Evolutionary conservation across 2,329 filamentous ascomycete species (phyloP).

Genomic region (Sclerotinia trifoliorum): DNA sequence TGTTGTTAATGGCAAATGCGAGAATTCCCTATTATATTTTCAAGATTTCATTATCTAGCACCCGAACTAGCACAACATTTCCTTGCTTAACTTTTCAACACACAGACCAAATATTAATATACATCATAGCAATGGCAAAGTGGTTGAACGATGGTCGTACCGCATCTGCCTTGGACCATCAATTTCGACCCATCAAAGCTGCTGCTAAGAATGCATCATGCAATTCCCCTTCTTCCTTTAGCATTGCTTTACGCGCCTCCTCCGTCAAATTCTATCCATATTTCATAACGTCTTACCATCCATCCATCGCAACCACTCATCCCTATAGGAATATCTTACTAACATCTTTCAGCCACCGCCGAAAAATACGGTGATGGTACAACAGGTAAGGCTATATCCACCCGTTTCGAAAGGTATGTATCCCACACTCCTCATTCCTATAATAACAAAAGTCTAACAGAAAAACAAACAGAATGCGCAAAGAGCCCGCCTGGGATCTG

Average conservation of each 20-base stretch:
- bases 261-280: not conserved
- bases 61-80: slow-evolving; percentile 19
- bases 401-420: slow-evolving; percentile 33
- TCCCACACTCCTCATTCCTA: not conserved
- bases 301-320: slow-evolving; percentile 21
- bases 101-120: slow-evolving; percentile 27
- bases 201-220: slow-evolving; percentile 26
- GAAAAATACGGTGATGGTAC: slow-evolving; percentile 33
- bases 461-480: slow-evolving; percentile 24
- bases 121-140: slow-evolving; percentile 29
- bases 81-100: not conserved
- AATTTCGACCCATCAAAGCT: slow-evolving; percentile 37
- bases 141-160: slow-evolving; percentile 34
- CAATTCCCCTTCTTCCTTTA: not conserved
- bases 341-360: slow-evolving; percentile 37
- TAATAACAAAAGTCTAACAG: not conserved
- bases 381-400: slow-evolving; percentile 37
- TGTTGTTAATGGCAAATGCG: slow-evolving; percentile 19
- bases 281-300: slow-evolving; percentile 25
- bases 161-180: slow-evolving; percentile 33
- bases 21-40: slow-evolving; percentile 8
- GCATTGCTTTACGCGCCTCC: not conserved
- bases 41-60: not conserved
- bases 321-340: slow-evolving; percentile 28
- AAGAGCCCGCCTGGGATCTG: slow-evolving; percentile 31